A percentile compares a stretch with the other conserved stretches of the same genome.
Evolutionary conservation across 208 protist genomes (phyloP).

Genomic region (Trypanosoma grayi): DNA sequence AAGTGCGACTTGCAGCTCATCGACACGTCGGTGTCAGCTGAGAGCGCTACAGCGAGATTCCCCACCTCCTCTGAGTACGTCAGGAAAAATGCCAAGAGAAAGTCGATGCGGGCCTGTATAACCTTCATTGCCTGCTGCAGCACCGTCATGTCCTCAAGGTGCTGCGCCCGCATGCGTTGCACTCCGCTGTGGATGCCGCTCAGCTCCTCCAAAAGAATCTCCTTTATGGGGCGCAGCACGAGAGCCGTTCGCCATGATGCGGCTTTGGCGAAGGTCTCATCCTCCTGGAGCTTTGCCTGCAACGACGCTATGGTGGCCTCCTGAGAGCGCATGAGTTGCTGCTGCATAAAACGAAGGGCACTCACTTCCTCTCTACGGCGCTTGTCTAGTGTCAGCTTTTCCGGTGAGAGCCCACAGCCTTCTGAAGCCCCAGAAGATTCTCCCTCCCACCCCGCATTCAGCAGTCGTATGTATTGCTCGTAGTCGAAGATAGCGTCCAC

Average conservation of each 20-base stretch:
- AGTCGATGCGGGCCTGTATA: conserved; percentile 21
- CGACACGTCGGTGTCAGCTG: conserved; percentile 2
- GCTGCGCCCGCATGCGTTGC: conserved; percentile 7
- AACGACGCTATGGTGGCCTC: neutral
- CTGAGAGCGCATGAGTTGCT: neutral
- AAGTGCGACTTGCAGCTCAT: neutral
- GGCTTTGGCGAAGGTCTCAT: neutral
- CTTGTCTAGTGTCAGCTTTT: neutral
- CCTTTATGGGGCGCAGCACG: neutral
- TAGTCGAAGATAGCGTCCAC: conserved; percentile 87
- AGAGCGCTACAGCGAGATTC: neutral
- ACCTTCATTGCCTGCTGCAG: conserved; percentile 19
- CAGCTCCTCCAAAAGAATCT: conserved; percentile 20
- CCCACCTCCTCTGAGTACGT: conserved; percentile 20
- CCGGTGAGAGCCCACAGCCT: too few species aligned
- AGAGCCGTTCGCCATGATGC: neutral
- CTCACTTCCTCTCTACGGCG: neutral
- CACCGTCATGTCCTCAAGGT: conserved; percentile 15
- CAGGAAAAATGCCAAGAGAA: conserved; percentile 24
- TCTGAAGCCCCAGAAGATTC: conserved; percentile 27
- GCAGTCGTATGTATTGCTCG: conserved; percentile 42
- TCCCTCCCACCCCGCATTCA: conserved; percentile 16
- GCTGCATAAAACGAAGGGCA: neutral
- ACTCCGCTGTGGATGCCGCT: conserved; percentile 13
- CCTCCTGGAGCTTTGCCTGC: neutral